Conservation (phyloP, 2,329 filamentous ascomycete genomes). For the Penicillium freii region DNA sequence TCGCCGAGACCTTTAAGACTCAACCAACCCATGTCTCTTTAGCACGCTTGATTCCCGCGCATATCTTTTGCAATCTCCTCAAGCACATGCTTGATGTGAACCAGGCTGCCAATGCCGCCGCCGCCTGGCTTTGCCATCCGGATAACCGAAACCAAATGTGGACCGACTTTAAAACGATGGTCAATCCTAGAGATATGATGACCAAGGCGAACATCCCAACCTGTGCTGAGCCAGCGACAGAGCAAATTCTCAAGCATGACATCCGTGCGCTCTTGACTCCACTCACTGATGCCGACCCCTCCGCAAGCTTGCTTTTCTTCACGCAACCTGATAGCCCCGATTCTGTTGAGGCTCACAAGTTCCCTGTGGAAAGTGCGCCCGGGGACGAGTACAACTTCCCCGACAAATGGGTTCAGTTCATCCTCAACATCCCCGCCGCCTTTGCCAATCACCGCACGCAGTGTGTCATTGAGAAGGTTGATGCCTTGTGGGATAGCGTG, state of each 20-base stretch:
- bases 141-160: slow-evolving; percentile 95
- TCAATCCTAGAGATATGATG: slow-evolving; percentile 43
- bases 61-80: slow-evolving; percentile 81
- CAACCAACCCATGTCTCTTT: slow-evolving; percentile 82
- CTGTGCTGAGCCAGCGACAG: slow-evolving; percentile 36
- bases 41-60: slow-evolving; percentile 83
- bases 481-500: slow-evolving; percentile 45
- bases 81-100: slow-evolving; percentile 89
- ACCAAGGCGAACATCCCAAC: slow-evolving; percentile 42
- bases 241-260: slow-evolving; percentile 46
- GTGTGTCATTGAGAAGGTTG: slow-evolving; percentile 47
- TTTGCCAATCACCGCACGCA: slow-evolving; percentile 45
- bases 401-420: slow-evolving; percentile 48
- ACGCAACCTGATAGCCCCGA: slow-evolving; percentile 34
- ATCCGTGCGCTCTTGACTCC: slow-evolving; percentile 45
- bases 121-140: slow-evolving; percentile 84
- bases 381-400: slow-evolving; percentile 49
- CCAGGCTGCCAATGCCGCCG: slow-evolving; percentile 86
- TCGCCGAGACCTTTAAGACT: slow-evolving; percentile 78
- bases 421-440: slow-evolving; percentile 40
- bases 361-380: slow-evolving; percentile 37
- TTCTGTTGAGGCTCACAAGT: slow-evolving; percentile 31
- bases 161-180: slow-evolving; percentile 64
- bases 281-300: slow-evolving; percentile 33
- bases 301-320: slow-evolving; percentile 35